Percentiles rank a stretch among this genome's conserved stretches.
These are phyloP conservation scores for Dovyalis caffra DNA, from an alignment of 345 rosid species.

Conservation along the genomic window DNA sequence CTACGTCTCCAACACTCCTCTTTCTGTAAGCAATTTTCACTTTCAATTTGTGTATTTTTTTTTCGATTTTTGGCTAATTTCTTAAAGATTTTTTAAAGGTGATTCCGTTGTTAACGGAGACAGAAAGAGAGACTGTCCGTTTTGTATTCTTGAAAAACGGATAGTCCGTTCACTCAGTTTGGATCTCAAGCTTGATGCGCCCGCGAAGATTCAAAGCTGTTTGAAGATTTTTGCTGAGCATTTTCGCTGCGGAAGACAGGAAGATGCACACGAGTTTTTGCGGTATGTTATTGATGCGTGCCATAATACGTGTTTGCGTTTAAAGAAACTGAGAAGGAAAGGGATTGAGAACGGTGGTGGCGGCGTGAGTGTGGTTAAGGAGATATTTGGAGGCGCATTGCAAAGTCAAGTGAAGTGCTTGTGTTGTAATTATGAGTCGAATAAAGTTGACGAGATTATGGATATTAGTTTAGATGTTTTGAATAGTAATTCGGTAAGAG, in stretches of 20 bases:
- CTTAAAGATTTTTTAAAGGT: conserved; percentile 36
- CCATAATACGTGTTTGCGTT: conserved; percentile 82
- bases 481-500: conserved; percentile 62
- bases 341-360: conserved; percentile 29
- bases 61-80: not conserved
- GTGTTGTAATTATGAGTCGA: conserved; percentile 79
- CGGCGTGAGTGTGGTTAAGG: conserved; percentile 50
- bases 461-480: conserved; percentile 89
- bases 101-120: conserved; percentile 55
- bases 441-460: conserved; percentile 96
- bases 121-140: conserved; percentile 77
- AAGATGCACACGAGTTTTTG: conserved; percentile 95
- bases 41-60: not conserved
- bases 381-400: conserved; percentile 92
- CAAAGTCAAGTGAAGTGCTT: conserved; percentile 97
- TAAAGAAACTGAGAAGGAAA: conserved; percentile 67
- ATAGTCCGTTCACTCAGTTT: conserved; percentile 70
- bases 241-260: conserved; percentile 78
- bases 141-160: conserved; percentile 79
- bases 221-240: conserved; percentile 69
- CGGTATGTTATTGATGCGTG: conserved; percentile 94
- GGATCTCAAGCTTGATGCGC: conserved; percentile 62
- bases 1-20: conserved; percentile 79
- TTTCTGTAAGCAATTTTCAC: conserved; percentile 40
- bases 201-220: conserved; percentile 62